Evolutionary conservation across 768 basidiomycete genomes (phyloP), one percentile per base, ranked within the genome.

Genomic region (Leccinum variicolor): DNA sequence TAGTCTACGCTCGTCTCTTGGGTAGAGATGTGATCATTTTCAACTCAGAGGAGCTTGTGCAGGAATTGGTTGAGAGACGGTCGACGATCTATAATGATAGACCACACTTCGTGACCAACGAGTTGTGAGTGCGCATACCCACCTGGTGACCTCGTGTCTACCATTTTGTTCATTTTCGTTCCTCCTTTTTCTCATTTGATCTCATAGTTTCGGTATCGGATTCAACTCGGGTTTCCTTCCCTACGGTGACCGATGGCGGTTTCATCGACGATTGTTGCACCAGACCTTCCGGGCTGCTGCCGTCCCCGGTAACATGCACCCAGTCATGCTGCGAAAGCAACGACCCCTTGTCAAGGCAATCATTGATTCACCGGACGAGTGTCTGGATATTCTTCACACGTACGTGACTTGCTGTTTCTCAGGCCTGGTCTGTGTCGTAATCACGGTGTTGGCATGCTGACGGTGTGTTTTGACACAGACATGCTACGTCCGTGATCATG

Each of bases 401-500:
- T 65, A 31, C 14, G 64, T 55, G n/a, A 11, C 21, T 1, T 11
- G 5, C 13, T 45, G 3, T 49, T 39, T 19, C 23, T 23, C 10
- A 26, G 23, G n/a, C 39, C 17, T n/a, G 23, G 9, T 33, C 13
- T 14, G 33, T 14, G n/a, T 9, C 28, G n/a, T 14, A 29, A 50
- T 29, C 8, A 13, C 13, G n/a, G 28, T 28, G 7, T 15, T 15
- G 15, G 23, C 14, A 25, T 14, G 6, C 19, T 49, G 25, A 36
- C 36, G 17, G n/a, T 17, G 23, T n/a, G 33, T 29, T 31, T 55
- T 41, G 29, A 15, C 21, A 41, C 39, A 58, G 61, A 4, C 53
- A 46, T 55, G 49, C 61, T 47, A 45, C 63, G 64, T 57, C 74
- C 64, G 69, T 75, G 51, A 62, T 69, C 31, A 50, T 64, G 19